Base-by-base conservation (phyloP, 2,329 filamentous ascomycete species). In the Rachicladosporium sp. region DNA sequence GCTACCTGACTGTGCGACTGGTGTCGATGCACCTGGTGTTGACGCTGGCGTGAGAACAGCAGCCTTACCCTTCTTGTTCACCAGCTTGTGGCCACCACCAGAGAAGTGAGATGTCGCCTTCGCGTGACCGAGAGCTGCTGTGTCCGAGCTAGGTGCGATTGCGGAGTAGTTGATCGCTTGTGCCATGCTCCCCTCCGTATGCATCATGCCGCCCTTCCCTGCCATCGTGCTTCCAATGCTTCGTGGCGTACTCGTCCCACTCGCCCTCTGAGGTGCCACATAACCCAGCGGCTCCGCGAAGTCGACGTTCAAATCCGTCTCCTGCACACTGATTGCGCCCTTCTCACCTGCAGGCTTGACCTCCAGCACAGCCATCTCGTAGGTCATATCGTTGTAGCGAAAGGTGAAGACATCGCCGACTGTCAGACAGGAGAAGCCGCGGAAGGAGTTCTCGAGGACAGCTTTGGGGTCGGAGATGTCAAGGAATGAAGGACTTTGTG, bases 381-480 rank as follows among this genome's bases (percentile, higher is more conserved):
- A 98, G 7, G 87, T 72, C 45, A 87, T 82, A 57, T 96, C 88
- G 61, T 98, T 98, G 67, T 98, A 98, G 51, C 81, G 74, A 60
- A 98, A 98, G 47, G 84, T 93, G 70, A 98, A 98, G 33, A 94
- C 72, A 56, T 98, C 91, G 47, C 87, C 88, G 56, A 88, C 85
- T 3, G 88, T 94, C 10, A 96, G 72, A 37, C 89, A 89, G 10
- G 88, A 85, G 64, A 96, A 98, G 63, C 93, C 93, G 33, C 89
- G 80, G 64, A 98, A 95, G 0, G 87, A 89, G 53, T 91, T 91
- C 64, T 98, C 91, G 23, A 98, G 77, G 9, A 98, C 91, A 31
- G 91, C 91, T 65, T 94, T 95, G 13, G 91, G 91, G 54, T 98
- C 91, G 53, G 82, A 89, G 58, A 98, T 96, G 34, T 96, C 89